Evolutionary conservation across 768 basidiomycete species (phyloP).

Genomic region (Macrolepiota dolichaula): DNA sequence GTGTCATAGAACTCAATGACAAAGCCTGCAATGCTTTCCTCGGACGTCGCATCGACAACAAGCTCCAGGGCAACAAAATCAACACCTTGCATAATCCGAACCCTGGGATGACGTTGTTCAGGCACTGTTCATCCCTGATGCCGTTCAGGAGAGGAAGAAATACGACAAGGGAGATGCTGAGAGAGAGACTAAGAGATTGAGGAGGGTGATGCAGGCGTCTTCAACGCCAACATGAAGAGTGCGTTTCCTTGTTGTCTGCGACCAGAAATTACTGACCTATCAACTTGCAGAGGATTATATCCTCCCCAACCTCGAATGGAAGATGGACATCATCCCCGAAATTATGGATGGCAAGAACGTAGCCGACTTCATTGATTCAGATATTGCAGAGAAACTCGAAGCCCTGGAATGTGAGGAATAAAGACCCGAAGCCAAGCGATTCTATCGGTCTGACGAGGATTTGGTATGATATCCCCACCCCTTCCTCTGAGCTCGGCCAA

Average conservation of each 20-base stretch:
- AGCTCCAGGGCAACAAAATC: conserved; percentile 92
- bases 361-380: too few species aligned
- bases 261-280: too few species aligned
- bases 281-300: conserved; percentile 95
- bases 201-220: too few species aligned
- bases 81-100: conserved; percentile 86
- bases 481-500: neutral
- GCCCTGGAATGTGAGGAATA: conserved; percentile 97
- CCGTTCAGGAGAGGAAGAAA: too few species aligned
- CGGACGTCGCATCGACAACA: conserved; percentile 90
- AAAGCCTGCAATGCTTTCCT: too few species aligned
- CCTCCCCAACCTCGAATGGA: conserved; percentile 90
- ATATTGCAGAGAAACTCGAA: conserved; percentile 93
- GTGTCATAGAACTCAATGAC: conserved; percentile 97
- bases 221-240: too few species aligned
- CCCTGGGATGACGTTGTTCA: conserved; percentile 88
- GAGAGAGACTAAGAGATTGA: conserved; percentile 50
- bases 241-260: too few species aligned
- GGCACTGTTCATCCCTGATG: conserved; percentile 86
- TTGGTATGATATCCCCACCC: conserved; percentile 48
- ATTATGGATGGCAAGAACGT: conserved; percentile 98
- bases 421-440: conserved; percentile 88
- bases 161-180: conserved; percentile 85
- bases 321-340: too few species aligned
- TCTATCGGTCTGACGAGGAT: conserved; percentile 88